Percentiles rank a stretch among this genome's conserved stretches.
phyloP scores from a whole-genome alignment of 2,329 filamentous ascomycete species.

The Seiridium unicorne region DNA sequence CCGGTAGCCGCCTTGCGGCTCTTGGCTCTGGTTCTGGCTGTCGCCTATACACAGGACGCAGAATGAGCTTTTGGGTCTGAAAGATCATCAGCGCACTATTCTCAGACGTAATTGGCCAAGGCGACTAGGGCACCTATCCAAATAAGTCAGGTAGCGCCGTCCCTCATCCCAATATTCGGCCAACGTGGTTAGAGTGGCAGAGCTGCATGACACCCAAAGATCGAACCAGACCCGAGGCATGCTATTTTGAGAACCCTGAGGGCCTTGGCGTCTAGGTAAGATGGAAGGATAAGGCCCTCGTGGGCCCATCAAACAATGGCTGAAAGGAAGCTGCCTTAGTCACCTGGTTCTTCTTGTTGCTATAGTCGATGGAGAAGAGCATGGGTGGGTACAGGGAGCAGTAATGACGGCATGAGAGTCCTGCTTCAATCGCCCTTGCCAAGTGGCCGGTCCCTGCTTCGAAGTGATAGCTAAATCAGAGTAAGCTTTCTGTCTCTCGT shows the following conservation, averaged over 20 bases:
- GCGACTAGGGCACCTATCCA: not conserved
- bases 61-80: not conserved
- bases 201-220: not conserved
- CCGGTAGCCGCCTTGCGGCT: slow-evolving; percentile 4
- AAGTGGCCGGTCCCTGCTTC: too few relatives aligned
- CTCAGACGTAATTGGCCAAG: not conserved
- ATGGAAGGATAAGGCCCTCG: not conserved
- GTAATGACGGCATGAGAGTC: too few relatives aligned
- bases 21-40: not conserved
- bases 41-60: not conserved
- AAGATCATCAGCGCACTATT: not conserved
- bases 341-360: too few relatives aligned
- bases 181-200: not conserved
- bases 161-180: not conserved
- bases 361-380: too few relatives aligned
- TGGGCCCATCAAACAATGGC: not conserved
- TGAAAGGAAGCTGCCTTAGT: not conserved
- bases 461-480: not conserved
- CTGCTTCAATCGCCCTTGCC: too few relatives aligned
- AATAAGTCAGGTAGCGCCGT: slow-evolving; percentile 1
- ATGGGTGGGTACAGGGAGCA: too few relatives aligned
- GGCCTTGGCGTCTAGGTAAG: not conserved
- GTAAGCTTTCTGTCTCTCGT: not conserved
- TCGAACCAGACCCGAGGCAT: not conserved
- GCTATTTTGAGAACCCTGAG: slow-evolving; percentile 5